phyloP scores from a whole-genome alignment of 2,329 filamentous ascomycete species.

The Neopestalotiopsis clavispora region DNA sequence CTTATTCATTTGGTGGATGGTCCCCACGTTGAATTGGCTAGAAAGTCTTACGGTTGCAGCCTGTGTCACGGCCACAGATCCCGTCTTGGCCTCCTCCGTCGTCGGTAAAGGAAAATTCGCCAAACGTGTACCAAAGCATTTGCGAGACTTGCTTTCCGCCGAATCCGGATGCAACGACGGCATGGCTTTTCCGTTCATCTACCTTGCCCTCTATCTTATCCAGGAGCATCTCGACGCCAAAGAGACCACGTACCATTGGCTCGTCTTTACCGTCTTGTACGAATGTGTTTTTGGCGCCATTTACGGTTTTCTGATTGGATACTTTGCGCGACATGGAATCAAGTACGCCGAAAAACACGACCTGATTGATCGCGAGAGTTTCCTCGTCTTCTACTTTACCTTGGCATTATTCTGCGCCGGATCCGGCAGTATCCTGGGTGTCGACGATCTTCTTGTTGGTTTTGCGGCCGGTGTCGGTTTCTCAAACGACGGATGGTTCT shows the following conservation, averaged over 20 bases:
- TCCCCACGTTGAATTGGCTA: conserved; percentile 80
- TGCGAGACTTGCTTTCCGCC: conserved; percentile 91
- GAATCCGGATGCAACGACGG: conserved; percentile 99
- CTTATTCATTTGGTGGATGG: conserved; percentile 92
- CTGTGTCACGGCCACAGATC: conserved; percentile 96
- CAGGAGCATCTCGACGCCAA: conserved; percentile 73
- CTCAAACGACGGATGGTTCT: conserved; percentile 99
- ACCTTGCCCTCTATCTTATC: conserved; percentile 88
- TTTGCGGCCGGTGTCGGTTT: conserved; percentile 98
- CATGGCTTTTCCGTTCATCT: conserved; percentile 99
- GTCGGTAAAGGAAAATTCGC: conserved; percentile 99
- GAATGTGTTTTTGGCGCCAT: conserved; percentile 93
- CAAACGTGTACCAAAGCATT: conserved; percentile 94
- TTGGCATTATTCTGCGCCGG: conserved; percentile 94
- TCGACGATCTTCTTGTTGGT: conserved; percentile 93
- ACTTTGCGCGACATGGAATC: conserved; percentile 88
- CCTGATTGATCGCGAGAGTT: conserved; percentile 93
- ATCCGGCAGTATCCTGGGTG: conserved; percentile 85
- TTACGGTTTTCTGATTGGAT: conserved; percentile 87
- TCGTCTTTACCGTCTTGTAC: conserved; percentile 89
- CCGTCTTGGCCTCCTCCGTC: conserved; percentile 94
- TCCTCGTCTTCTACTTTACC: conserved; percentile 98
- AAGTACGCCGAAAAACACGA: conserved; percentile 83
- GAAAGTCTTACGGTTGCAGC: conserved; percentile 87
- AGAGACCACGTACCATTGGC: conserved; percentile 81